Evolutionary conservation across 192 early-diverging fungal species (phyloP), one percentile per base, ranked within the genome.

Genomic region (Lunasporangiospora selenospora): DNA sequence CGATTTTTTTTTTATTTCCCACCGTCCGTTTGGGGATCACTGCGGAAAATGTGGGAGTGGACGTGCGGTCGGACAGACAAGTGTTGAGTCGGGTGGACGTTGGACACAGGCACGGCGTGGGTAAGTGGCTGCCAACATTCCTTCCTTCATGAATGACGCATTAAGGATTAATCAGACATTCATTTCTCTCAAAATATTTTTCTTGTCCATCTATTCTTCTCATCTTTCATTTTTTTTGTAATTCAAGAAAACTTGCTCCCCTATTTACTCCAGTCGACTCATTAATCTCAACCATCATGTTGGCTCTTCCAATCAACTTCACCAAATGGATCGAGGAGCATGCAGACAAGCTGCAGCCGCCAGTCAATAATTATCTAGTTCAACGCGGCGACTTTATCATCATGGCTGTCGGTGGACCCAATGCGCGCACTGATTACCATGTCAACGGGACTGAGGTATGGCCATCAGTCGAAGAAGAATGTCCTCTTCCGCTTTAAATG

Each of bases 391-490:
- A 97, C 77, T 96, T 90, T 67, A 91, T 88, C 51, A 86, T 99
- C 49, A 95, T 96, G 95, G 89, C 87, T 3, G 89, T 98, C 6
- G 96, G 95, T 10, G 93, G 92, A 3, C 97, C 97, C 33, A 99
- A 99, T 78, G 84, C 85, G 45, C 87, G 97, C 27, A 96, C 93
- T 16, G 97, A 99, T 80, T 99, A 94, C 79, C 97, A 99, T 65
- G 78, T 98, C 58, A 99, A 99, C 79, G 85, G 88, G 51, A 99
- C 97, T 4, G 97, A 99, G 84, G 90, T 92, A 73, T 11, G 13
- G 21, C 21, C 15, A 21, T 21, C 53, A 29, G n/a, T 5, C 33
- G 19, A 54, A 13, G n/a, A n/a, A n/a, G n/a, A n/a, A n/a, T n/a
- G n/a, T 41, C 40, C 16, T 41, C 40, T 16, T 41, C 40, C 16